Percentiles rank a stretch among this genome's conserved stretches.
These are phyloP conservation scores for Coccomyxa subellipsoidea DNA, from an alignment of 163 green algal genomes.

Conservation along the genomic window DNA sequence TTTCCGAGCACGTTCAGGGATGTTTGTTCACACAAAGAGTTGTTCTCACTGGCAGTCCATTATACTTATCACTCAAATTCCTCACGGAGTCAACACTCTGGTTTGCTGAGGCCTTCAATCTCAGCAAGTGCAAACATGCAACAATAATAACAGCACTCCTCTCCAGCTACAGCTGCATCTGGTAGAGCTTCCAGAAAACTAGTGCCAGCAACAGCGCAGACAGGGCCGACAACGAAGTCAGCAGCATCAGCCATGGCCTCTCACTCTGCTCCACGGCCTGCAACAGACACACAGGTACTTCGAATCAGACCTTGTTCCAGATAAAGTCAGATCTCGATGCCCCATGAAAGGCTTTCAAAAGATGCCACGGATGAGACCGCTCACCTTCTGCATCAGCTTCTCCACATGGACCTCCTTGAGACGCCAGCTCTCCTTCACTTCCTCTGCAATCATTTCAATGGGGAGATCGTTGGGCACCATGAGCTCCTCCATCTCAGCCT, in stretches of 20 bases:
- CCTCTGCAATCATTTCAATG: conserved; percentile 79
- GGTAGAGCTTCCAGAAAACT: conserved; percentile 11
- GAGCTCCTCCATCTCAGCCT: conserved; percentile 48
- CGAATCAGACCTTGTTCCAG: too few species aligned
- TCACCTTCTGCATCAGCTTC: conserved; percentile 53
- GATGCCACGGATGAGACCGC: neutral
- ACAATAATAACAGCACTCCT: too few species aligned
- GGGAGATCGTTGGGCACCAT: conserved; percentile 73
- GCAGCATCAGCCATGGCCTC: conserved; percentile 73
- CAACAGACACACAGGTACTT: too few species aligned
- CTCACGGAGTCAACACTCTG: too few species aligned
- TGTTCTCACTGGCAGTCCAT: too few species aligned
- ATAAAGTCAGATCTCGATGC: too few species aligned
- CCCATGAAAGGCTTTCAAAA: too few species aligned
- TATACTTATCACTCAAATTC: too few species aligned
- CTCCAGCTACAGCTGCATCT: neutral
- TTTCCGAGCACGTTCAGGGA: too few species aligned
- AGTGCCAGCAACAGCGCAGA: conserved; percentile 57
- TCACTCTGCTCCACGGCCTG: conserved; percentile 55
- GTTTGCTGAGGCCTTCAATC: too few species aligned
- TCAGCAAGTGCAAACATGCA: too few species aligned
- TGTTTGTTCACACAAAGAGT: too few species aligned
- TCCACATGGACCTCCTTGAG: conserved; percentile 67
- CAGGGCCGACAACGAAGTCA: conserved; percentile 54
- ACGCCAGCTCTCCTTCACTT: conserved; percentile 53